These are phyloP conservation scores for Microdochium trichocladiopsis DNA, from an alignment of 2,329 filamentous ascomycete genomes.

Conservation along the genomic window DNA sequence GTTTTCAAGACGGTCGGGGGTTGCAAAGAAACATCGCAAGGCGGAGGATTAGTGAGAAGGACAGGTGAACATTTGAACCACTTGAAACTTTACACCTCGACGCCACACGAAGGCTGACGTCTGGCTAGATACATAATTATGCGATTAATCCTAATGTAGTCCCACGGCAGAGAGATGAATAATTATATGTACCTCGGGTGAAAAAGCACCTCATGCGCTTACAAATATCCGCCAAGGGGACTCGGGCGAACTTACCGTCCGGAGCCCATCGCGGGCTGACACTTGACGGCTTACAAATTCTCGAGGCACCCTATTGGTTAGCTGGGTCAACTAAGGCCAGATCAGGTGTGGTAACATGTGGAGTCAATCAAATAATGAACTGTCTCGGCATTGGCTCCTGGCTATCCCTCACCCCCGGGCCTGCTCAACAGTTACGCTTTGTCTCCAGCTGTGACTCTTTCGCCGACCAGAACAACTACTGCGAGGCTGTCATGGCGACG, in stretches of 20 bases:
- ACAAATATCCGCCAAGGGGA: not conserved
- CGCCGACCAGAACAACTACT: not conserved
- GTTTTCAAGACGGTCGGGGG: no score
- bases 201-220: not conserved
- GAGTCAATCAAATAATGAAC: not conserved
- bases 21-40: no score
- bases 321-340: not conserved
- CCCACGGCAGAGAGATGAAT: not conserved
- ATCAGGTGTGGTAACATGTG: not conserved
- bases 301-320: not conserved
- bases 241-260: not conserved
- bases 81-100: no score
- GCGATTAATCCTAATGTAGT: not conserved
- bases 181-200: not conserved
- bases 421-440: not conserved
- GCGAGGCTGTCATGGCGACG: not conserved
- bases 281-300: not conserved
- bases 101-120: not conserved
- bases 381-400: not conserved
- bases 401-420: not conserved
- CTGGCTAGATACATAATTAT: not conserved
- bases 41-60: no score
- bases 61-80: no score
- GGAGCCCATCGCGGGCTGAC: not conserved
- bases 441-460: not conserved